Percentiles rank a stretch among this genome's conserved stretches.
Evolutionary conservation across 2,329 filamentous ascomycete genomes (phyloP).

Genomic region (Stagonosporopsis rhizophila): DNA sequence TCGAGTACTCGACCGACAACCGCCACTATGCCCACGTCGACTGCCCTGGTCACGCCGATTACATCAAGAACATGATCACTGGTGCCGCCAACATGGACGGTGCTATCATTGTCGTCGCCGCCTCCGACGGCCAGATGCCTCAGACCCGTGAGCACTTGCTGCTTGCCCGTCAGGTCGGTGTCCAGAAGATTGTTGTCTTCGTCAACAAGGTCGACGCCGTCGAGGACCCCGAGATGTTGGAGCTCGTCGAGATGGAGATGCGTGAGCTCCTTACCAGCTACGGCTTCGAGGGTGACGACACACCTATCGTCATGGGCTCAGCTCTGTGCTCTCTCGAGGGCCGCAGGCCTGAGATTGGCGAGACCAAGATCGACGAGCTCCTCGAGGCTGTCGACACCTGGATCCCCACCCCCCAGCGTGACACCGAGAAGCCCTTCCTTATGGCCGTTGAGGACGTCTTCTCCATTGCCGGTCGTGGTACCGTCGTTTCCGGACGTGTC

Average conservation of each 20-base stretch:
- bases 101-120: slow-evolving; percentile 97
- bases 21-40: slow-evolving; percentile 99
- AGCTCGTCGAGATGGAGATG: slow-evolving; percentile 99
- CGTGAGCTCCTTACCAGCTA: slow-evolving; percentile 91
- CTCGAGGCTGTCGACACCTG: slow-evolving; percentile 88
- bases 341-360: slow-evolving; percentile 85
- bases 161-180: slow-evolving; percentile 96
- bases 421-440: slow-evolving; percentile 97
- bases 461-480: slow-evolving; percentile 80
- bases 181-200: slow-evolving; percentile 97
- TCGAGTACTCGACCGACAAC: slow-evolving; percentile 93
- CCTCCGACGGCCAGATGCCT: slow-evolving; percentile 98
- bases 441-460: slow-evolving; percentile 87
- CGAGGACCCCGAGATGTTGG: slow-evolving; percentile 98
- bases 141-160: slow-evolving; percentile 98
- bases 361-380: slow-evolving; percentile 87
- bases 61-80: slow-evolving; percentile 99
- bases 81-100: slow-evolving; percentile 99
- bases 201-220: slow-evolving; percentile 99
- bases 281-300: slow-evolving; percentile 97
- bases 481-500: slow-evolving; percentile 94
- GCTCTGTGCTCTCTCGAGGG: slow-evolving; percentile 92
- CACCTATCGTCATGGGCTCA: slow-evolving; percentile 95
- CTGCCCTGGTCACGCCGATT: slow-evolving; percentile 99
- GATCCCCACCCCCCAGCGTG: slow-evolving; percentile 95